Evolutionary conservation across 73 alveolate species (phyloP), one percentile per base, ranked within the genome.

Genomic region (Tetrahymena thermophila): DNA sequence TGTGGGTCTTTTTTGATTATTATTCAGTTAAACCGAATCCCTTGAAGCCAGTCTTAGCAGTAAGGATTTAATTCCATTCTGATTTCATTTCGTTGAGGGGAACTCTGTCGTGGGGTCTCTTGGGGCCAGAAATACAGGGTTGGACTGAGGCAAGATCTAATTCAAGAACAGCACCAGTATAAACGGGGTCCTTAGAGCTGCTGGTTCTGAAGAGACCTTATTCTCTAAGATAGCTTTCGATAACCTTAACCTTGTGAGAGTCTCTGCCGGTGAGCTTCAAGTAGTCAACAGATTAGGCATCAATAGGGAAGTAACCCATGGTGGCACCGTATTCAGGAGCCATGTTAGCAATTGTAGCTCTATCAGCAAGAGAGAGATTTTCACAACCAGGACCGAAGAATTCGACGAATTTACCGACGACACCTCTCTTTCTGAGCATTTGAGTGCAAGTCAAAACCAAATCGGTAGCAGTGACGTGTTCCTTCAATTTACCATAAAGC

Each of bases 251-350:
- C 37, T 98, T 97, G 58, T 85, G 96, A 25, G 94, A 83, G 35
- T 98, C 96, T 96, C 99, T 98, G 23, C 99, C 99, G 25, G 99
- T 97, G 56, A 93, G 93, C 85, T 96, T 97, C 94, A 98, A 95
- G 83, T 96, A 98, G 84, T 98, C 98, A 85, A 98, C 94, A 35
- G 99, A 97, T 94, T 98, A 94, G 7, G 94, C 97, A 96, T 98
- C 99, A 43, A 98, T 96, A 19, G 99, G 99, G 99, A 98, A 98
- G 96, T 96, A 98, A 31, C 99, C 99, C 98, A 98, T 96, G 40
- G 99, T 98, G 34, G 99, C 99, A 50, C 99, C 99, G 93, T 98
- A 98, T 98, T 98, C 99, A 43, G 99, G 99, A 35, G 99, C 97
- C 99, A 98, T 97, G 96, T 98, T 98, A 93, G 99, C 98, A 55